Base-by-base conservation (phyloP, 2,329 filamentous ascomycete species). In the Penicillium janthinellum region DNA sequence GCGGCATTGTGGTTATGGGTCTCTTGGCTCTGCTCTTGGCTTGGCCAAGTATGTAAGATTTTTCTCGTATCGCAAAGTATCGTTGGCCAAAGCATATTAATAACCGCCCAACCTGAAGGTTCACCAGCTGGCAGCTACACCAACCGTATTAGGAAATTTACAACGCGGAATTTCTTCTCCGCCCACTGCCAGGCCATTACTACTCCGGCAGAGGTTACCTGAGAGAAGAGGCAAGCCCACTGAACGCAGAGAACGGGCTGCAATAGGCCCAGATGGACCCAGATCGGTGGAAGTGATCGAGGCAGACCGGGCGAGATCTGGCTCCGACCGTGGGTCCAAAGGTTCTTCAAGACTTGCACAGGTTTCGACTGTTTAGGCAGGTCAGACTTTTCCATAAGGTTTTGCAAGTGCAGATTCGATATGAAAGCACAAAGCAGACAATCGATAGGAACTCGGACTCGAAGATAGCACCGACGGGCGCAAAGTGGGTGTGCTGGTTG, bases 321-420 rank as follows among this genome's bases (percentile, higher is more conserved):
- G n/a, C 39, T 37, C 48, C 55, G 58, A 52, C 53, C 44, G n/a
- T 11, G 17, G 38, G 31, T 35, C 55, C 38, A 34, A 44, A 54
- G 25, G 31, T 34, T 56, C 55, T 54, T 55, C 48, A 44, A 3
- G 2, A 50, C 34, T 15, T 42, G 11, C 10, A 12, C 31, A 53
- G 48, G 52, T 54, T 34, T 20, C 22, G 34, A 25, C 54, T 52
- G 48, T 58, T 58, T 62, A 62, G 61, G 52, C 35, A 64, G 58
- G 35, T 14, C 17, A 54, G 6, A 17, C n/a, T 45, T 44, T 48
- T n/a, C n/a, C 31, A 37, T 22, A 45, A 47, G 57, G 49, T 55
- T 45, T 47, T 20, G 17, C 20, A 20, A 11, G n/a, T n/a, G 8
- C 17, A 11, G 20, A 12, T 42, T 20, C 5, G 17, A 12, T 10